Conservation (phyloP, 2,329 filamentous ascomycete species). For the Teratosphaeria zuluensis region DNA sequence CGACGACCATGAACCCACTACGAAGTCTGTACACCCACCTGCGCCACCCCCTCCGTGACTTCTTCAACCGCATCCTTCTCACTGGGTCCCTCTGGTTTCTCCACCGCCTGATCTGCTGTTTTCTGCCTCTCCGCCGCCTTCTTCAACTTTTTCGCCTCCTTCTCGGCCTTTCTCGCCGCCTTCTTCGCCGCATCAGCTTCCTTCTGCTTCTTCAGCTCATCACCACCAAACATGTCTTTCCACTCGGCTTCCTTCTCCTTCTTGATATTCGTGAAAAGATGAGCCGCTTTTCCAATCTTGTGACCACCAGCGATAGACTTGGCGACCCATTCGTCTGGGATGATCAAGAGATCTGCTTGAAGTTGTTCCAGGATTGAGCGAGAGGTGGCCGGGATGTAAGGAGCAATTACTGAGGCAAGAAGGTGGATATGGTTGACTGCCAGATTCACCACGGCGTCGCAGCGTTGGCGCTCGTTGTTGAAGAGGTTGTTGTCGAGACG, state of each 20-base stretch:
- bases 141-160: conserved; percentile 55
- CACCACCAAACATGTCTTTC: conserved; percentile 63
- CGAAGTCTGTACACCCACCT: conserved; percentile 35
- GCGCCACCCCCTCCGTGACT: conserved; percentile 35
- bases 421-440: conserved; percentile 77
- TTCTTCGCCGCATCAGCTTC: conserved; percentile 53
- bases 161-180: conserved; percentile 51
- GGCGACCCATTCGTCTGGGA: conserved; percentile 53
- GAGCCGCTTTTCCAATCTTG: conserved; percentile 66
- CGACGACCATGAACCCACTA: conserved; percentile 4
- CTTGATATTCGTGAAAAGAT: conserved; percentile 73
- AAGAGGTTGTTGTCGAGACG: conserved; percentile 53
- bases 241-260: conserved; percentile 75
- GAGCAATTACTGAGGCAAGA: conserved; percentile 65
- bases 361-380: conserved; percentile 70
- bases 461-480: conserved; percentile 48
- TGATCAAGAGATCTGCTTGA: conserved; percentile 32
- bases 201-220: conserved; percentile 55
- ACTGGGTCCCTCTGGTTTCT: conserved; percentile 72
- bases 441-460: conserved; percentile 60
- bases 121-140: conserved; percentile 56
- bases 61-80: conserved; percentile 46
- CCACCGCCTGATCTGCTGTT: conserved; percentile 13
- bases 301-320: conserved; percentile 57
- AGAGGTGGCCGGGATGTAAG: conserved; percentile 77